Evolutionary conservation across 768 basidiomycete genomes (phyloP).

Genomic region (Mycena crocata): DNA sequence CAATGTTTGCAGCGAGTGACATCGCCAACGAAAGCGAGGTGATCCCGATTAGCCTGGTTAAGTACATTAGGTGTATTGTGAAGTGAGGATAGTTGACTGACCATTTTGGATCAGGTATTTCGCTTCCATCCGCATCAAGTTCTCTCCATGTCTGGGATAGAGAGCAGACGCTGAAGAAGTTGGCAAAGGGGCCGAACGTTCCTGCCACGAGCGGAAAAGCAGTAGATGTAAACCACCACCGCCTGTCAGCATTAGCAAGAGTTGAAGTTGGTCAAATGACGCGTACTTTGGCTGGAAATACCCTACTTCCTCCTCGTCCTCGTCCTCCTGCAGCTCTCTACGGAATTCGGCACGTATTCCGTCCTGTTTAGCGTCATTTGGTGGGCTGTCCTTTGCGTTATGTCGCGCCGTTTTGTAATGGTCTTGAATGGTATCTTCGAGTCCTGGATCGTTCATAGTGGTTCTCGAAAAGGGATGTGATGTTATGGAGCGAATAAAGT

Average conservation of each 20-base stretch:
- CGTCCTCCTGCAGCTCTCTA: conserved; percentile 52
- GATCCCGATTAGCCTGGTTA: conserved; percentile 45
- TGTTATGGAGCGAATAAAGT: neutral
- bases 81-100: too few relatives aligned
- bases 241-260: conserved; percentile 31
- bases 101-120: conserved; percentile 50
- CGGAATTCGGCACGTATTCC: conserved; percentile 21
- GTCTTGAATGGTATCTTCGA: conserved; percentile 38
- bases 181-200: conserved; percentile 55
- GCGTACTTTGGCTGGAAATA: conserved; percentile 39
- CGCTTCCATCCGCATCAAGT: conserved; percentile 23
- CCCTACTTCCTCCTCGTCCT: conserved; percentile 40
- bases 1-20: conserved; percentile 48
- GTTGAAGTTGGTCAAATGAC: neutral
- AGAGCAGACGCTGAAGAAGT: conserved; percentile 52
- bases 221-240: conserved; percentile 56
- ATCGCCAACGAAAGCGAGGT: conserved; percentile 47
- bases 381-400: conserved; percentile 9
- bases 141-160: conserved; percentile 51
- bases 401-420: conserved; percentile 24
- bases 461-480: too few relatives aligned
- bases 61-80: neutral
- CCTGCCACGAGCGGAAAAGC: conserved; percentile 55
- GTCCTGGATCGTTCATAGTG: conserved; percentile 43
- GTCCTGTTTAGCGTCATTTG: neutral